Evolutionary conservation across 1,284 basidiomycete genomes (phyloP), one percentile per base, ranked within the genome.

Genomic region (Ustilago loliicola): DNA sequence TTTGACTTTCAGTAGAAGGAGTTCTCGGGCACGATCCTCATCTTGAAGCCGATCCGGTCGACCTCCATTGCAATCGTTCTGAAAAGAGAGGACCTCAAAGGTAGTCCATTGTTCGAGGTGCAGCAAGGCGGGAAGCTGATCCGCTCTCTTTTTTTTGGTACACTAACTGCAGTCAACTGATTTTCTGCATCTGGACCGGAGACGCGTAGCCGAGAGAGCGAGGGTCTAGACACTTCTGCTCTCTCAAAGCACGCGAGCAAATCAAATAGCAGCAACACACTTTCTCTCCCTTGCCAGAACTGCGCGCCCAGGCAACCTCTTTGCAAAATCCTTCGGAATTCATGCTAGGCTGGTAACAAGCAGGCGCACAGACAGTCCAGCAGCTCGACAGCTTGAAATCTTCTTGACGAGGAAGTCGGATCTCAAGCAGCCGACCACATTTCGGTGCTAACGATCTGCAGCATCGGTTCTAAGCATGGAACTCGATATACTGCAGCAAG

Each of bases 221-320:
- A 55, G 54, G 54, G 54, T 40, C 54, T 55, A 40, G 53, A 54
- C 53, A 23, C 29, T 30, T 13, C 32, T 36, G 2, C 21, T 54
- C 34, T 15, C n/a, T 23, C 29, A 19, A 54, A 32, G 52, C 52
- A 54, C 52, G 52, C 52, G 52, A 54, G 52, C 52, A 32, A 32
- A 29, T 52, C 50, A 52, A 27, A 52, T 15, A 11, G 6, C 6
- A 5, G 32, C 32, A 6, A 5, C 32, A 11, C 32, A 34, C 5
- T 6, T 34, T 40, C 38, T 32, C 25, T 32, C 2, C 2, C 19
- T 34, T 34, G 32, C n/a, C n/a, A n/a, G n/a, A 34, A 34, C 32
- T 11, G 32, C 32, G 32, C 29, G 13, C 51, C 6, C 30, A 17
- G 10, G 21, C 1, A 8, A n/a, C n/a, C n/a, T n/a, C n/a, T n/a